These are phyloP conservation scores for Alternaria sp. DNA, from an alignment of 2,329 filamentous ascomycete species.

Conservation along the genomic window DNA sequence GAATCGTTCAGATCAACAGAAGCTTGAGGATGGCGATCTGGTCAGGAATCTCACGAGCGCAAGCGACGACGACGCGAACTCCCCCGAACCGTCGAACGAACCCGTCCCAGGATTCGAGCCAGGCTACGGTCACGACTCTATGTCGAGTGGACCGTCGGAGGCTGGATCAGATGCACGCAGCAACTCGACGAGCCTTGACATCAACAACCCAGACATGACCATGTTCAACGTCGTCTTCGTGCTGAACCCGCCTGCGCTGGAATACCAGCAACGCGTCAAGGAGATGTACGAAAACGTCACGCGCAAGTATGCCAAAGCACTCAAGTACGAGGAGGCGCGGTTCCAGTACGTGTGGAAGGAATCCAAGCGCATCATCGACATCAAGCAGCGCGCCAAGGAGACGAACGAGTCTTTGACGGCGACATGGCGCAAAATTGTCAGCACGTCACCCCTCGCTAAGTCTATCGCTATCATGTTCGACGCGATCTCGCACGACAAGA, in stretches of 20 bases:
- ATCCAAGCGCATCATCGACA: constrained; percentile 77
- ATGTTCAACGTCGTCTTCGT: constrained; percentile 99
- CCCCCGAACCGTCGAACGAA: constrained; percentile 14
- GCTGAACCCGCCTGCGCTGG: constrained; percentile 77
- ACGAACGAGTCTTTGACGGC: constrained; percentile 66
- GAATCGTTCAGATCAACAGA: constrained; percentile 31
- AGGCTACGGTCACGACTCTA: constrained; percentile 48
- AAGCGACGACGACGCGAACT: constrained; percentile 21
- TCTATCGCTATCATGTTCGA: constrained; percentile 84
- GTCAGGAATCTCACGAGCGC: constrained; percentile 22
- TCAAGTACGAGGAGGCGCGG: constrained; percentile 90
- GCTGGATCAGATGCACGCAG: constrained; percentile 49
- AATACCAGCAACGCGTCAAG: constrained; percentile 73
- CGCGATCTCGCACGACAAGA: constrained; percentile 81
- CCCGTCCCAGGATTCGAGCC: constrained; percentile 44
- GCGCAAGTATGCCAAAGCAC: constrained; percentile 88
- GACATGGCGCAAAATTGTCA: constrained; percentile 74
- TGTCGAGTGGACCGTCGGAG: constrained; percentile 42
- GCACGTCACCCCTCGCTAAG: constrained; percentile 77
- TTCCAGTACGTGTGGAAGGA: constrained; percentile 92
- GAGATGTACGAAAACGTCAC: constrained; percentile 90
- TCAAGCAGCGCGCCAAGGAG: constrained; percentile 84
- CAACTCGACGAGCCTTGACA: constrained; percentile 54
- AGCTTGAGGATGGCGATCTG: constrained; percentile 27
- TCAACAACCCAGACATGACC: constrained; percentile 73